Evolutionary conservation across 2,329 filamentous ascomycete genomes (phyloP), one percentile per base, ranked within the genome.

Genomic region (Botrytis medusae): DNA sequence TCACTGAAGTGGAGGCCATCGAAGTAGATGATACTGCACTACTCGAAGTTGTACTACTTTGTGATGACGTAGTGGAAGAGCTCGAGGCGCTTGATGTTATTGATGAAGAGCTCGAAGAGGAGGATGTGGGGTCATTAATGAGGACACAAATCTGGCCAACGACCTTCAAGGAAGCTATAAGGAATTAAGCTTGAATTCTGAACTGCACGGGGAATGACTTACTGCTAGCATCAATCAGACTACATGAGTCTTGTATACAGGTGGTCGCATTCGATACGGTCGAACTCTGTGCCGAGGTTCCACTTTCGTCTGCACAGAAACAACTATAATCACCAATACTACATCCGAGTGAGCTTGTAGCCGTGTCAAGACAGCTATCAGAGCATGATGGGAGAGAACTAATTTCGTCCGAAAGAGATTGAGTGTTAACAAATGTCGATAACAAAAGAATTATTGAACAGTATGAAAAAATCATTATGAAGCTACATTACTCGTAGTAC

Each of bases 171-270:
- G 72, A 54, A 59, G 68, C 72, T 73, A 60, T 42, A 9, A 54
- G 46, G 20, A 48, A 64, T 44, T 69, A 59, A 72, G 63, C 40
- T 18, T 65, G 22, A 60, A 10, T 42, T 72, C 46, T 61, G 10
- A 14, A 44, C 16, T 16, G 22, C 18, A 54, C 14, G 44, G 29
- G 22, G 51, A 22, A 18, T 6, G 12, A 65, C 68, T 64, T 59
- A 72, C 72, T 46, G n/a, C 40, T 59, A 46, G 69, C 61, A 59
- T 73, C 69, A 42, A 71, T 48, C 7, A 61, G 18, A 72, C 72
- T 67, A 51, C 68, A 73, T 44, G 72, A 32, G 29, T 72, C 37
- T 42, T 73, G 69, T 29, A 73, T 72, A 69, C 72, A 73, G 60
- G 48, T 61, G 22, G 61, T 59, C n/a, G 69, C 42, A 73, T 22